Conservation (phyloP, 176 grass and related monocot species). For the Carex parvula region DNA sequence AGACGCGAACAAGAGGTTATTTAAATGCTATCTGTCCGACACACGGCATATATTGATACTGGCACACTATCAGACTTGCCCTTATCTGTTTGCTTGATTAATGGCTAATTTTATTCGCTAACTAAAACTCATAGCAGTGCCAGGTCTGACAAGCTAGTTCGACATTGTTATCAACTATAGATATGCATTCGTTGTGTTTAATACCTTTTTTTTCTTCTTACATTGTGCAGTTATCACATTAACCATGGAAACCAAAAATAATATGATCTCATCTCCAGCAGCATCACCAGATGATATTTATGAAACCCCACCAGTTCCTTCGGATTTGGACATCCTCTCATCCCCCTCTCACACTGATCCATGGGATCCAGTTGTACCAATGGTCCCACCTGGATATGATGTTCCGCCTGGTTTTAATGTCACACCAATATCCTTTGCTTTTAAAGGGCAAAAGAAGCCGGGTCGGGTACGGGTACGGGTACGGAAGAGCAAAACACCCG, state of each 20-base stretch:
- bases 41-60: neutral
- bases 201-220: neutral
- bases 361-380: neutral
- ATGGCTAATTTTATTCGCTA: neutral
- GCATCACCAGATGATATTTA: neutral
- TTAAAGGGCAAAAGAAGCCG: neutral
- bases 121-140: neutral
- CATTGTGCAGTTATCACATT: neutral
- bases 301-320: neutral
- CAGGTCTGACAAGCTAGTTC: neutral
- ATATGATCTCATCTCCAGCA: neutral
- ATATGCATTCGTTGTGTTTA: neutral
- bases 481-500: neutral
- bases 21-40: neutral
- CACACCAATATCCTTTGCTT: conserved; percentile 4
- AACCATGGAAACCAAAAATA: neutral
- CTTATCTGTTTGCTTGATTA: neutral
- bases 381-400: neutral
- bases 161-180: neutral
- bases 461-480: neutral
- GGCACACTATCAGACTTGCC: neutral
- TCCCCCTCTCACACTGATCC: neutral
- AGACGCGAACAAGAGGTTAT: neutral
- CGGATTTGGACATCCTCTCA: neutral
- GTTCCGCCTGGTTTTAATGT: neutral